Percentiles rank a stretch among this genome's conserved stretches.
Conservation (phyloP, 2,329 filamentous ascomycete species). For the Colletotrichum tabaci region DNA sequence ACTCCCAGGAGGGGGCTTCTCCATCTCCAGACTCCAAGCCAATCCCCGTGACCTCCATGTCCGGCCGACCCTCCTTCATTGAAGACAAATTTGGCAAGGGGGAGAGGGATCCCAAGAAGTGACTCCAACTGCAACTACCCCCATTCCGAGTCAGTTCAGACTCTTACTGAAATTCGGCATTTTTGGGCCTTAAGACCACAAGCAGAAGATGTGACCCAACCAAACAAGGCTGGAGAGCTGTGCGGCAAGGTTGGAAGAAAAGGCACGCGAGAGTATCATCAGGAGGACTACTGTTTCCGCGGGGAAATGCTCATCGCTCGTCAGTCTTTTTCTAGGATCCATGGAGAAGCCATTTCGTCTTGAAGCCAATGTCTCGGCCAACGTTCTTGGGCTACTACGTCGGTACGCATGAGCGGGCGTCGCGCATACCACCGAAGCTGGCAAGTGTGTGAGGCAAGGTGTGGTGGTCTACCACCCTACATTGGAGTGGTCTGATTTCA, state of each 20-base stretch:
- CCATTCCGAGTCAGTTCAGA: not conserved
- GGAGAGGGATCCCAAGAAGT: not conserved
- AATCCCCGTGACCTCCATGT: not conserved
- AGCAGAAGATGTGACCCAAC: not conserved
- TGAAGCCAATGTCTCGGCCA: not conserved
- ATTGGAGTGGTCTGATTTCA: conserved; percentile 27
- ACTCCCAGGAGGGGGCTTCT: not conserved
- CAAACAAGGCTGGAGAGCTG: not conserved
- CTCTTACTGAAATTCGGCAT: not conserved
- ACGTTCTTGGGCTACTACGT: not conserved
- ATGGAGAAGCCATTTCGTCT: conserved; percentile 17
- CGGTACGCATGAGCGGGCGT: conserved; percentile 12
- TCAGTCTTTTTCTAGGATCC: conserved; percentile 13
- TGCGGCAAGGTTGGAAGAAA: not conserved
- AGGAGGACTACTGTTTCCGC: not conserved
- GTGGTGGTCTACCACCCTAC: conserved; percentile 7
- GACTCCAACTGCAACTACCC: not conserved
- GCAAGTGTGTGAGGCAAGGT: conserved; percentile 16
- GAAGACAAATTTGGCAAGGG: not conserved
- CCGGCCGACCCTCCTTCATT: not conserved
- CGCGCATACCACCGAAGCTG: conserved; percentile 13
- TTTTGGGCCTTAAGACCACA: not conserved
- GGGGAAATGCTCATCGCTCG: not conserved
- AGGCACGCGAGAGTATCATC: not conserved
- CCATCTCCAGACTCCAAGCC: conserved; percentile 10